Percentiles rank a stretch among this genome's conserved stretches.
Evolutionary conservation across 2,329 filamentous ascomycete genomes (phyloP).

Genomic region (Cordyceps javanica): DNA sequence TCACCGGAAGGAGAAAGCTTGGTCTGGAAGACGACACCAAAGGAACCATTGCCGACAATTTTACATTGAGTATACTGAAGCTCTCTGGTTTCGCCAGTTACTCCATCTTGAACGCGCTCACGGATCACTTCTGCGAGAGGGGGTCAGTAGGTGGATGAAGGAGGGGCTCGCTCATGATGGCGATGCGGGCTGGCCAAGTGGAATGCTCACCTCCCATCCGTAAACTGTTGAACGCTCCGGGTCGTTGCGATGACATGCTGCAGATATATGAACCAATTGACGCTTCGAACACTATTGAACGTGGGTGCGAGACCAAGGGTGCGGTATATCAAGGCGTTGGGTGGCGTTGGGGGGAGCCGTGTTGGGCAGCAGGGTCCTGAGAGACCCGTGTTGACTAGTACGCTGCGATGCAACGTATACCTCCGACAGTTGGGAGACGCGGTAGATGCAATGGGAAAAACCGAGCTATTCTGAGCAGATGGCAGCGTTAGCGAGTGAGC

Average conservation of each 20-base stretch:
- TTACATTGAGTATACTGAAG: conserved; percentile 99
- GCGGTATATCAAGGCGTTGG: conserved; percentile 23
- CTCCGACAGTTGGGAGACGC: background rate
- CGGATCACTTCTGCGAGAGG: conserved; percentile 78
- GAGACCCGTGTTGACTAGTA: conserved; percentile 1
- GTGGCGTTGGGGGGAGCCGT: conserved; percentile 28
- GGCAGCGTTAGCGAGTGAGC: background rate
- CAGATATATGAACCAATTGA: conserved; percentile 12
- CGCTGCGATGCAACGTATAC: conserved; percentile 6
- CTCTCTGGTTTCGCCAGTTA: conserved; percentile 93
- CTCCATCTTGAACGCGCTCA: conserved; percentile 97
- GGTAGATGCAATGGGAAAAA: background rate
- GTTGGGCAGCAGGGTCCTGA: conserved; percentile 26
- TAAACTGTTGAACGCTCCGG: conserved; percentile 78
- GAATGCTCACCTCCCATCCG: conserved; percentile 84
- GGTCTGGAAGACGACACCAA: conserved; percentile 98
- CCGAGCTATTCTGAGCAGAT: background rate
- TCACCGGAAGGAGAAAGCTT: conserved; percentile 97
- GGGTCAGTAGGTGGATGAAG: conserved; percentile 19
- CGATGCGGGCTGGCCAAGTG: conserved; percentile 9
- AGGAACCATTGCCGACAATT: conserved; percentile 98
- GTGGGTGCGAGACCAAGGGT: conserved; percentile 10
- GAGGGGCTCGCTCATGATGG: background rate
- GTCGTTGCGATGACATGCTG: conserved; percentile 82
- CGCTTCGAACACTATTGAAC: conserved; percentile 3